Base-by-base conservation (phyloP, 306 rosid genomes). In the Luffa aegyptiaca region DNA sequence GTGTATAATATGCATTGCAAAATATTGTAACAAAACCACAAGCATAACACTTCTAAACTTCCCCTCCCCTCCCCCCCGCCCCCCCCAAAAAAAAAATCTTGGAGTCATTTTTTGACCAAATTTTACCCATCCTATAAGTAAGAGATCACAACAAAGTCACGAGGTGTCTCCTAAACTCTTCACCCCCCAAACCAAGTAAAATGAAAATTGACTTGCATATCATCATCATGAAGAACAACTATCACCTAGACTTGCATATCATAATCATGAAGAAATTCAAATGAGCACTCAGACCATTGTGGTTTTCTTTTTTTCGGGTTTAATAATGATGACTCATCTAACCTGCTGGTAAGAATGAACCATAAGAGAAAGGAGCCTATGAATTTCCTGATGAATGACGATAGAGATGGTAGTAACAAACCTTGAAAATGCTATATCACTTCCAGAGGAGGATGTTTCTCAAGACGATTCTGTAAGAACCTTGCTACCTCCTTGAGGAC, bases 381-480 rank as follows among this genome's bases (percentile, higher is more conserved):
- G 42, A 75, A 53, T 33, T 75, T 35, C 16, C 12, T 13, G 9
- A n/a, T n/a, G n/a, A n/a, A n/a, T n/a, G n/a, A 51, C 0, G 49
- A 52, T 21, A 21, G 44, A 75, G 44, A 31, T 17, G 11, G 56
- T 26, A 73, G 53, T 5, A 18, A 12, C 88, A 83, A 80, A 95
- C 98, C 98, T 95, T 82, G 97, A 89, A 86, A 81, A 90, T 51
- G 97, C 69, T 75, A 86, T 78, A 78, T 89, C 96, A 81, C 93
- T 80, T 83, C 89, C 96, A 68, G 90, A 68, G 70, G 96, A 87
- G 70, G 96, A 88, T 76, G 93, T 92, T 81, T 92, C 98, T 59
- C 97, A 97, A 11, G 92, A 89, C 16, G 96, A 95, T 84, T 95
- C 97, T 5, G 86, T 84, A 55, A 85, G 84, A 70, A 82, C 75